These are phyloP conservation scores for Pisolithus sp. DNA, from an alignment of 768 basidiomycete genomes.

Conservation along the genomic window DNA sequence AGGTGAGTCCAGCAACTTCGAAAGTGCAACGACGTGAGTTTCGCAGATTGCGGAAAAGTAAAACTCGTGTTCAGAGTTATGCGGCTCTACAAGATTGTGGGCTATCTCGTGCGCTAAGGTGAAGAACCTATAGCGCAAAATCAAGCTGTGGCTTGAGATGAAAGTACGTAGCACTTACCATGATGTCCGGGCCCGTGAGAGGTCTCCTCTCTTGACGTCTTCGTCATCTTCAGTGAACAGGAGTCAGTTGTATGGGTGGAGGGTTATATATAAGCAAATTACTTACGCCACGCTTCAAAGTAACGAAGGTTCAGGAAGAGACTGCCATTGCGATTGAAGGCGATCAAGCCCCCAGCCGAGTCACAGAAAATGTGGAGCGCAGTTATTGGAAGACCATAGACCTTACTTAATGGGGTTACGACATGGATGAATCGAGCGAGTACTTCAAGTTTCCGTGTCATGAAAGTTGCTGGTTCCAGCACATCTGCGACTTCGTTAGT, in stretches of 20 bases:
- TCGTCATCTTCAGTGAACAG: constrained; percentile 53
- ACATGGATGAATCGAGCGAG: constrained; percentile 71
- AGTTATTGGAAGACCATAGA: constrained; percentile 68
- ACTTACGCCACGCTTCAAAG: constrained; percentile 82
- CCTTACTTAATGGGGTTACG: constrained; percentile 53
- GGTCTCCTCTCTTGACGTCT: constrained; percentile 49
- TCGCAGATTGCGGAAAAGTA: constrained; percentile 91
- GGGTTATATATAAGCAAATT: background rate
- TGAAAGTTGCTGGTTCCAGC: constrained; percentile 41
- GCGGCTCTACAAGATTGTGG: constrained; percentile 81
- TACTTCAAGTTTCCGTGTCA: constrained; percentile 46
- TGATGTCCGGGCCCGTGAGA: constrained; percentile 66
- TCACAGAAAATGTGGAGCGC: constrained; percentile 89
- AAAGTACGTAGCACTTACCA: constrained; percentile 43
- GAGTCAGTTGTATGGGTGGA: background rate
- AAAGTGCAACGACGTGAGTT: constrained; percentile 43
- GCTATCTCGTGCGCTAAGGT: constrained; percentile 90
- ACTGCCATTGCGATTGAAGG: constrained; percentile 87
- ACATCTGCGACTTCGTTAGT: constrained; percentile 42
- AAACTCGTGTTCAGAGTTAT: constrained; percentile 92
- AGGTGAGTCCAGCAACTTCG: constrained; percentile 21
- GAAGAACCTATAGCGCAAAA: constrained; percentile 58
- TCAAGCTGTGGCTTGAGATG: background rate
- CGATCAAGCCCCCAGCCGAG: constrained; percentile 71
- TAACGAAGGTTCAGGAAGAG: constrained; percentile 86